phyloP scores from a whole-genome alignment of 495 filamentous ascomycete species.

The Lophium mytilinum region DNA sequence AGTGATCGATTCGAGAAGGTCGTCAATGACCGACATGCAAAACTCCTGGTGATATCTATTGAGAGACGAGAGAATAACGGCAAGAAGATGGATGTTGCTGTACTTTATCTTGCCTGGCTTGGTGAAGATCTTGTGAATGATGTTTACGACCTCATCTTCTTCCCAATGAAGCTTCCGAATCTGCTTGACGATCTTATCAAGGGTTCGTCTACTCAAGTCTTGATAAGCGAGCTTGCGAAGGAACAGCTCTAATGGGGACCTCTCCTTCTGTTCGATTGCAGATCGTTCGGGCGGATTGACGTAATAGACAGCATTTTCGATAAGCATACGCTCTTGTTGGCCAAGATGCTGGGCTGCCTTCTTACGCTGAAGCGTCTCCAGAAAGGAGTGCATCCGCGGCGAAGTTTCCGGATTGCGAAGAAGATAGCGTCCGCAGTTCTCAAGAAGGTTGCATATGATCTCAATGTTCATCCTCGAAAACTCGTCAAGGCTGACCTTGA shows the following conservation, averaged over 20 bases:
- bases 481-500: conserved; percentile 95
- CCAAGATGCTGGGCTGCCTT: conserved; percentile 91
- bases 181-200: conserved; percentile 85
- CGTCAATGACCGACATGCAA: conserved; percentile 78
- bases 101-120: conserved; percentile 97
- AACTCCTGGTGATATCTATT: conserved; percentile 91
- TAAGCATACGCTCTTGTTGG: conserved; percentile 93
- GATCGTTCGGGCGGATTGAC: conserved; percentile 90
- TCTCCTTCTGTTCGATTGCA: conserved; percentile 92
- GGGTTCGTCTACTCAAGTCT: conserved; percentile 89
- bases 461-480: conserved; percentile 98
- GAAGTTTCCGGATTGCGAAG: conserved; percentile 89
- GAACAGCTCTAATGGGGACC: conserved; percentile 85
- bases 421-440: conserved; percentile 94
- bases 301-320: conserved; percentile 98
- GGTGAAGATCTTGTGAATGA: conserved; percentile 85
- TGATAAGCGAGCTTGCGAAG: conserved; percentile 84
- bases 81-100: conserved; percentile 90
- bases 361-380: conserved; percentile 93
- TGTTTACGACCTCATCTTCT: conserved; percentile 73
- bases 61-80: conserved; percentile 79
- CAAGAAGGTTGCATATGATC: conserved; percentile 92
- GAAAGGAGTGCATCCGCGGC: conserved; percentile 83
- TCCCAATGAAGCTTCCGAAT: conserved; percentile 97
- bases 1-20: conserved; percentile 78